Evolutionary conservation across 306 rosid genomes (phyloP).

Genomic region (Hippophae gyantsensis): DNA sequence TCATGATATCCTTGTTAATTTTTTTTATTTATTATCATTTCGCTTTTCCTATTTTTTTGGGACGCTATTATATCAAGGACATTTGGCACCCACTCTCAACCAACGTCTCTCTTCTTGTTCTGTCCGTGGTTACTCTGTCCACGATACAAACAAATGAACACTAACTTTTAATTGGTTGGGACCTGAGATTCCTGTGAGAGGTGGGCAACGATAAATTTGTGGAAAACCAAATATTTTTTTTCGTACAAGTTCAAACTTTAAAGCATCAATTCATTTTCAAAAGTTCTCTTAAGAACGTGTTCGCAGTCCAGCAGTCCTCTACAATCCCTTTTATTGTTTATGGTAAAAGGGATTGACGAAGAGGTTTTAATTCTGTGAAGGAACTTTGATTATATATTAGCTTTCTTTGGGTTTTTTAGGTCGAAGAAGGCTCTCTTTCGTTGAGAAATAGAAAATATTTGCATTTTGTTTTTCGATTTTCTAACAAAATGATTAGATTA

Average conservation of each 20-base stretch:
- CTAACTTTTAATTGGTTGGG: background rate
- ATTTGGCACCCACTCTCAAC: conserved; percentile 11
- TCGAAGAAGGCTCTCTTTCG: conserved; percentile 14
- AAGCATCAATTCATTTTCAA: background rate
- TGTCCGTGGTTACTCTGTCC: background rate
- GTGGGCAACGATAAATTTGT: conserved; percentile 17
- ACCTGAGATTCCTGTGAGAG: background rate
- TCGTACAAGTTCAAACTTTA: background rate
- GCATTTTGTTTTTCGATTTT: background rate
- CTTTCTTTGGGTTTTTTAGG: background rate
- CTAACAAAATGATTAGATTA: conserved; percentile 40
- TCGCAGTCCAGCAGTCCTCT: background rate
- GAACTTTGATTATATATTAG: background rate
- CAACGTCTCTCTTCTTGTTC: background rate
- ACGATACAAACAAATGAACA: background rate
- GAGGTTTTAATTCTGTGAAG: background rate
- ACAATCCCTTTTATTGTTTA: background rate
- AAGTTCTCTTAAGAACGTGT: background rate
- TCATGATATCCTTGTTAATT: too few relatives aligned
- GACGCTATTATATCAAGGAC: background rate
- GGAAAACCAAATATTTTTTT: conserved; percentile 1
- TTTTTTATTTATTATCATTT: too few relatives aligned
- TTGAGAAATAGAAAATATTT: background rate
- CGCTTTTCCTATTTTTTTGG: too few relatives aligned
- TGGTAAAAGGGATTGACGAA: background rate